Percentiles rank a stretch among this genome's conserved stretches.
Evolutionary conservation across 139 green algal genomes (phyloP).

Genomic region (Raphidocelis subcapitata): DNA sequence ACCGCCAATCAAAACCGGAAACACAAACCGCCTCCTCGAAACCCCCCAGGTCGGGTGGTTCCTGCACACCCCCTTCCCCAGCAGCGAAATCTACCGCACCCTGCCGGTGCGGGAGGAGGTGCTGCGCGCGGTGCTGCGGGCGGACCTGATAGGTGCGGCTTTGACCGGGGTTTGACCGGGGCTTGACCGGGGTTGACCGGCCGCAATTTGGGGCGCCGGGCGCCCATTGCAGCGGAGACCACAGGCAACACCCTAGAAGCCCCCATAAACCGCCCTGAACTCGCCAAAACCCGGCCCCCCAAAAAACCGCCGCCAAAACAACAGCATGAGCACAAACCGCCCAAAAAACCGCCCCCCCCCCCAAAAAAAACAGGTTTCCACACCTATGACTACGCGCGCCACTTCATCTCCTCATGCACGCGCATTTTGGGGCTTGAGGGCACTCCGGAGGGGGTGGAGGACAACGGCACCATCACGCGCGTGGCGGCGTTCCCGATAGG

Average conservation of each 20-base stretch:
- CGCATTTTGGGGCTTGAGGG: slow-evolving; percentile 93
- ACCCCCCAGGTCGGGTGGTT: slow-evolving; percentile 81
- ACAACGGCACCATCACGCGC: slow-evolving; percentile 84
- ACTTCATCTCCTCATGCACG: slow-evolving; percentile 93
- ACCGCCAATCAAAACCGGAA: background rate
- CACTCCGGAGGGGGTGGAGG: slow-evolving; percentile 88
- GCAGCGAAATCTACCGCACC: slow-evolving; percentile 49
- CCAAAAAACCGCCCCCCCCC: background rate
- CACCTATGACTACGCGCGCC: slow-evolving; percentile 94
- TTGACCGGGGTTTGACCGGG: too few relatives aligned
- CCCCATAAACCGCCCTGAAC: too few relatives aligned
- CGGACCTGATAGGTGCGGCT: slow-evolving; percentile 79
- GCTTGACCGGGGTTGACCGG: too few relatives aligned
- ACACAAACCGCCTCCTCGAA: too few relatives aligned
- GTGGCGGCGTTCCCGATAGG: slow-evolving; percentile 70
- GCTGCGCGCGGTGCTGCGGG: slow-evolving; percentile 76
- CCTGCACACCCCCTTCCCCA: slow-evolving; percentile 91
- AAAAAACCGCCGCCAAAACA: too few relatives aligned
- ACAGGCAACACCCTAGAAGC: too few relatives aligned
- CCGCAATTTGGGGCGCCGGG: too few relatives aligned
- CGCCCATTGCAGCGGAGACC: too few relatives aligned
- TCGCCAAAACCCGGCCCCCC: too few relatives aligned
- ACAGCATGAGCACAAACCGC: too few relatives aligned
- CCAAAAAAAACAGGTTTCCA: slow-evolving; percentile 85
- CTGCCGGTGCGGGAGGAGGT: slow-evolving; percentile 87